These are phyloP conservation scores for Orychophragmus violaceus DNA, from an alignment of 345 rosid species.

Conservation along the genomic window DNA sequence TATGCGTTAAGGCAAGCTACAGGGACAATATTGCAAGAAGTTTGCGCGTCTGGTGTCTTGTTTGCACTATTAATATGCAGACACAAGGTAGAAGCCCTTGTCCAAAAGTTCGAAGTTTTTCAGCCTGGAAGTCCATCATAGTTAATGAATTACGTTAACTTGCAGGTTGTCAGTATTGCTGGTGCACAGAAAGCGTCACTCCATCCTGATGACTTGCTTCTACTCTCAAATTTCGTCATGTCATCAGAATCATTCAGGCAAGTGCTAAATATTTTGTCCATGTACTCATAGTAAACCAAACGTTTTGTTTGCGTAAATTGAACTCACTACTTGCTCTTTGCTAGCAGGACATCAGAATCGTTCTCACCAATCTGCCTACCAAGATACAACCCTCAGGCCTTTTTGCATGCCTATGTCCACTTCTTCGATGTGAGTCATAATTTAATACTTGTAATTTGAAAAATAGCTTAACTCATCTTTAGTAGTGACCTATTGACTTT, in stretches of 20 bases:
- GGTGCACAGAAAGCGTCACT: conserved; percentile 97
- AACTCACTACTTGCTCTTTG: no score
- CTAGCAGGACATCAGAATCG: no score
- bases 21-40: no score
- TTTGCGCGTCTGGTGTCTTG: no score
- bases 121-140: not conserved
- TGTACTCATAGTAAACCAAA: not conserved
- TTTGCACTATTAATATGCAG: no score
- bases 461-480: not conserved
- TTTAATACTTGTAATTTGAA: not conserved
- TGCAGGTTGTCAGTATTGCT: conserved; percentile 86
- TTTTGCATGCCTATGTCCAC: conserved; percentile 90
- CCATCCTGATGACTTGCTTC: conserved; percentile 91
- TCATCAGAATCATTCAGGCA: conserved; percentile 93
- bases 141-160: conserved; percentile 7
- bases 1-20: no score
- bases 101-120: no score
- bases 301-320: not conserved
- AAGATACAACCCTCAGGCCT: conserved; percentile 89
- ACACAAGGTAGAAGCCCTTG: no score
- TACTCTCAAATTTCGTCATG: conserved; percentile 84
- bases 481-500: not conserved
- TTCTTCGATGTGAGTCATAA: no score
- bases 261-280: conserved; percentile 15
- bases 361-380: conserved; percentile 98